These are phyloP conservation scores for Plantago coronopus DNA, from an alignment of 305 asterid genomes.

Conservation along the genomic window DNA sequence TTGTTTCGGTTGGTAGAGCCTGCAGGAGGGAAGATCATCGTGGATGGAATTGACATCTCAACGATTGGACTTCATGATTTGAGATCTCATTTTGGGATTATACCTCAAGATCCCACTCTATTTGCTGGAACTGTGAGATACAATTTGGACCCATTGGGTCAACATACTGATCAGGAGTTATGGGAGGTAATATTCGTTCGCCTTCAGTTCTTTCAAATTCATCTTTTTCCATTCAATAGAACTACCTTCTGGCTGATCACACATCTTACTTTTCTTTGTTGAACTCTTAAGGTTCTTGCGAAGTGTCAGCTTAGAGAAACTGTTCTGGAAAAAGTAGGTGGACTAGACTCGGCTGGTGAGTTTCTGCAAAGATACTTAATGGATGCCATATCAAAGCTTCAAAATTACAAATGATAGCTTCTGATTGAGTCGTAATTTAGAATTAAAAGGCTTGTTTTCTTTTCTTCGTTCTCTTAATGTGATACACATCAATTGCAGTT, in stretches of 20 bases:
- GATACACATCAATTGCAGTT: slow-evolving; percentile 37
- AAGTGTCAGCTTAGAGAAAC: slow-evolving; percentile 87
- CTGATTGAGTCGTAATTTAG: neutral
- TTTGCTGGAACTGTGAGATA: slow-evolving; percentile 81
- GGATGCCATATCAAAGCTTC: neutral
- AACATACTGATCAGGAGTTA: slow-evolving; percentile 62
- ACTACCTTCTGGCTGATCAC: neutral
- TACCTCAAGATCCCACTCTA: slow-evolving; percentile 96
- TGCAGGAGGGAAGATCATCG: slow-evolving; percentile 68
- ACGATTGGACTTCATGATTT: slow-evolving; percentile 78
- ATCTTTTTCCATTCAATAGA: neutral
- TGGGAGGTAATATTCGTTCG: slow-evolving; percentile 60
- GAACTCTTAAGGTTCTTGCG: slow-evolving; percentile 51
- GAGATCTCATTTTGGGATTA: slow-evolving; percentile 82
- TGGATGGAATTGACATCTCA: slow-evolving; percentile 74
- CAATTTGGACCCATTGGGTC: too few relatives aligned
- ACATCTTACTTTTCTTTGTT: neutral
- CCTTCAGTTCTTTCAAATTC: neutral
- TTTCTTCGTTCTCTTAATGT: slow-evolving; percentile 1
- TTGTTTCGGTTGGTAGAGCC: slow-evolving; percentile 90
- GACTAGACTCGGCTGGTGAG: slow-evolving; percentile 74
- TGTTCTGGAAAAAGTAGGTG: slow-evolving; percentile 66
- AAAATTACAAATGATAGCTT: neutral
- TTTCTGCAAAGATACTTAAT: neutral
- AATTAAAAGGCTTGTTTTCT: neutral